Evolutionary conservation across 345 rosid genomes (phyloP).

Genomic region (Dipteronia dyeriana): DNA sequence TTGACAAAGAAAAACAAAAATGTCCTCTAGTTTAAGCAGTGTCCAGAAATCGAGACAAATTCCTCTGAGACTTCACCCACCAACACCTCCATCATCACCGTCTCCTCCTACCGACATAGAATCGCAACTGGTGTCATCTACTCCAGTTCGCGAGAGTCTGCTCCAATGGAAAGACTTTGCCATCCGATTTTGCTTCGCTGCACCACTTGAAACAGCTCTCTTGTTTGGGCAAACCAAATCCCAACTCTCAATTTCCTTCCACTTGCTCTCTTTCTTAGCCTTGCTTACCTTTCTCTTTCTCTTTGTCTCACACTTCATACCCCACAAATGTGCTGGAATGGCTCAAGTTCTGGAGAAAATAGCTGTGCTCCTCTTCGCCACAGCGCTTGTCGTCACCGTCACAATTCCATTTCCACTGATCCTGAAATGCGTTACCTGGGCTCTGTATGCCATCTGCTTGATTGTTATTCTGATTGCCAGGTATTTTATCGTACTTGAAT

Average conservation of each 20-base stretch:
- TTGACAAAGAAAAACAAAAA: no score
- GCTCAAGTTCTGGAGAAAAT: neutral
- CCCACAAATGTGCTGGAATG: neutral
- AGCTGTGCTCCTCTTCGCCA: neutral
- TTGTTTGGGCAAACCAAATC: neutral
- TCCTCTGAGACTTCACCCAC: neutral
- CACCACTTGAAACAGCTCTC: neutral
- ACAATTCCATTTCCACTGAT: neutral
- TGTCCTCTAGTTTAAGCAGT: no score
- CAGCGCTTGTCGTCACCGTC: neutral
- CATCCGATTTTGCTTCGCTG: neutral
- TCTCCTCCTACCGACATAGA: neutral
- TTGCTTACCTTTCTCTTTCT: neutral
- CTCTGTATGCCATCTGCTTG: neutral
- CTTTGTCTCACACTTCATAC: neutral
- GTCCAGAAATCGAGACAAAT: no score
- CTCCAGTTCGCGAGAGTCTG: no score
- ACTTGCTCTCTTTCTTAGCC: neutral
- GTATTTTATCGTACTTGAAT: no score
- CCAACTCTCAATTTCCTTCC: neutral
- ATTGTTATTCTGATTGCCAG: no score
- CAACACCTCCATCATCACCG: neutral
- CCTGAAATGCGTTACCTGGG: neutral
- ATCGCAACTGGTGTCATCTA: neutral
- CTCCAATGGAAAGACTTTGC: neutral